Evolutionary conservation across 1,284 basidiomycete genomes (phyloP), one percentile per base, ranked within the genome.

Genomic region (Schizophyllum commune): DNA sequence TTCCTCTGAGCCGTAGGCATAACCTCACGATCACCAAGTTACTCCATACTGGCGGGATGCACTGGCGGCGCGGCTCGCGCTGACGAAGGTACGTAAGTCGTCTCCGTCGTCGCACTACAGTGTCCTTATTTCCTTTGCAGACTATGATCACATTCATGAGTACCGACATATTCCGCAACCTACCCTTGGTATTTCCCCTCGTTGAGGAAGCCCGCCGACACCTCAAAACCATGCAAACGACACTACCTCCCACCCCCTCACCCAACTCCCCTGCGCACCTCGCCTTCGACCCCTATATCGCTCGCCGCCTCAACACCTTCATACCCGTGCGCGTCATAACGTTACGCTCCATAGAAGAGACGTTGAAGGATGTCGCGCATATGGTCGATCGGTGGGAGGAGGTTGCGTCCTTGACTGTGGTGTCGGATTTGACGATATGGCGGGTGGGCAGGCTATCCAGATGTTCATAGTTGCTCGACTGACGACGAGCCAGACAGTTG

Each of bases 261-360:
- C 68, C 76, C 1, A 72, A 74, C 19, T 87, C 88, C 1, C 75
- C 79, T 0, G 85, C 83, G 0, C 71, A 69, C 27, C 73, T 79
- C 0, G 83, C 83, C 0, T 89, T 94, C 61, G 91, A 91, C 69
- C 83, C 89, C 4, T 77, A 83, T 52, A 83, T 92, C 57, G 81
- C 83, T 1, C 83, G 91, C 5, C 79, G 82, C 56, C 77, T 95
- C 0, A 85, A 86, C 27, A 88, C 86, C 51, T 85, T 83, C 63
- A 86, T 92, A 69, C 93, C 93, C 0, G 82, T 91, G 6, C 83
- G 86, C 15, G 74, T 84, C 2, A 74, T 91, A 17, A 71, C 78
- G 4, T 68, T 89, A 0, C 84, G 84, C 0, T 65, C 77, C 1
- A 75, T 80, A 55, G 71, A 76, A 13, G 71, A 79, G 3, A 82